Evolutionary conservation across 2,329 filamentous ascomycete genomes (phyloP), one percentile per base, ranked within the genome.

Genomic region (Colletotrichum sp.): DNA sequence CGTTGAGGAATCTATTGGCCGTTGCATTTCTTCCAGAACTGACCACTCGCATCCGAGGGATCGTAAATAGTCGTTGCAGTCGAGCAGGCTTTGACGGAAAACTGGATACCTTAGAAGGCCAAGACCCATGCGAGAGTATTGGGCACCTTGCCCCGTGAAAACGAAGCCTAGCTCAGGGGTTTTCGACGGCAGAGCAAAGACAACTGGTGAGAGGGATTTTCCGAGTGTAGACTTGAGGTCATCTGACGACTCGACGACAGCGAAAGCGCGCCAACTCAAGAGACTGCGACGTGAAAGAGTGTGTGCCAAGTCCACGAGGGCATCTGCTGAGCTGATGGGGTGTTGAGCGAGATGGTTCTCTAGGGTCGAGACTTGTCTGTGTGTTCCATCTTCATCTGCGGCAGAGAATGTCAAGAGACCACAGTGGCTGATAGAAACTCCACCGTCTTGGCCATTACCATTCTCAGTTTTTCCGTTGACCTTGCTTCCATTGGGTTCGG

Each of bases 121-220:
- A 26, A 80, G 78, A 13, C 86, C 86, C 86, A 88, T 87, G 38
- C 82, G 78, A 0, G 85, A 81, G 81, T 83, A 87, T 63, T 87
- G 85, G 2, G 85, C 80, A 4, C 86, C 86, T 75, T 88, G 86
- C 0, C 86, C 86, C 32, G 83, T 84, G 74, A 88, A 87, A 7
- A 86, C 64, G 71, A 88, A 88, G 61, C 82, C 83, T 30, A 87
- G 65, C 5, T 77, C 81, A 8, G 82, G 80, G 6, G 78, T 52
- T 18, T 79, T 82, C 8, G 63, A 66, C 1, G 36, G 13, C 36
- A 26, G 28, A 38, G 28, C n/a, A 5, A 38, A 28, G 34, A 24
- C n/a, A 4, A 18, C 14, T 1, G 21, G 26, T 2, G n/a, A 36
- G 4, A 21, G 52, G 7, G 16, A 24, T 30, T 58, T 58, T 16